phyloP scores from a whole-genome alignment of 1,284 basidiomycete species.

The Uromyces viciae-fabae region DNA sequence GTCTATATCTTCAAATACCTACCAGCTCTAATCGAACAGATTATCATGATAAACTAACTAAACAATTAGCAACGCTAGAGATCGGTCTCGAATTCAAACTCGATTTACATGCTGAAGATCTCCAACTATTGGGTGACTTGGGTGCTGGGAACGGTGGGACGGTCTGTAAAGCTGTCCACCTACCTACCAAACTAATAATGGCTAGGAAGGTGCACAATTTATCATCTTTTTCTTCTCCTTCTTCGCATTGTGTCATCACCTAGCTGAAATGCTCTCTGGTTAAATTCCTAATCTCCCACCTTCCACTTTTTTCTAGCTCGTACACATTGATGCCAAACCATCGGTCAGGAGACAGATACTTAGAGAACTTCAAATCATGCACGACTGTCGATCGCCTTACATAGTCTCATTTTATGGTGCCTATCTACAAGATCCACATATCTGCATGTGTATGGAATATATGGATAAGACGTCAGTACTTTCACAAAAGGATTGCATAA shows the following conservation, averaged over 20 bases:
- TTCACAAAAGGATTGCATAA: not conserved
- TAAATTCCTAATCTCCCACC: constrained; percentile 3
- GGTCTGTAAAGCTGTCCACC: constrained; percentile 89
- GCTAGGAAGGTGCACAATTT: constrained; percentile 75
- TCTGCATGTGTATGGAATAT: constrained; percentile 97
- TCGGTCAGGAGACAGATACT: constrained; percentile 96
- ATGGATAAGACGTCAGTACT: constrained; percentile 67
- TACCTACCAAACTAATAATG: constrained; percentile 83
- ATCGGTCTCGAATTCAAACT: constrained; percentile 57
- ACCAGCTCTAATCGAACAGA: constrained; percentile 37
- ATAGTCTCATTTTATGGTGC: constrained; percentile 97
- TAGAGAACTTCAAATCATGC: constrained; percentile 96
- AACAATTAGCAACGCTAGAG: constrained; percentile 65
- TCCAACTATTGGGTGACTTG: constrained; percentile 73
- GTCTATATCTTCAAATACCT: constrained; percentile 7
- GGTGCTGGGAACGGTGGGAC: constrained; percentile 98
- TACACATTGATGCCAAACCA: constrained; percentile 95
- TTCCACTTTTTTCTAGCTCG: constrained; percentile 64
- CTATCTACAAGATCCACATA: constrained; percentile 90
- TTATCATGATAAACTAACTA: constrained; percentile 69
- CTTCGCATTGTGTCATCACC: not conserved
- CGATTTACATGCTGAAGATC: constrained; percentile 56
- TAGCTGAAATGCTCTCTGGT: constrained; percentile 18
- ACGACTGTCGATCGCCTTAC: constrained; percentile 86
- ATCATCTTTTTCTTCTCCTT: not conserved